Percentiles rank a stretch among this genome's conserved stretches.
These are phyloP conservation scores for Coemansia sp. DNA, from an alignment of 192 early-diverging fungal species.

Conservation along the genomic window DNA sequence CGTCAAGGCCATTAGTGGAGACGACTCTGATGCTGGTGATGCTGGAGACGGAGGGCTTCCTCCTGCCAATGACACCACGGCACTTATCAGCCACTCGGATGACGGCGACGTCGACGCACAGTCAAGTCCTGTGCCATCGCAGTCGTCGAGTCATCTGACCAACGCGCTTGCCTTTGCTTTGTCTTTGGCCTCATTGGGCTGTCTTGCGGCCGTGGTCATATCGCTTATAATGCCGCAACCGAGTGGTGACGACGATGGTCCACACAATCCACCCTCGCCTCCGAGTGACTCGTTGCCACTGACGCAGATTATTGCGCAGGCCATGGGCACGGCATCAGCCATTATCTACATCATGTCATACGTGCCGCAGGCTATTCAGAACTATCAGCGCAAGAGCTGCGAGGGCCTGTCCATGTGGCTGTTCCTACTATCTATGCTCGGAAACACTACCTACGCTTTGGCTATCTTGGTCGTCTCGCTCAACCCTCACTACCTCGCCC, in stretches of 20 bases:
- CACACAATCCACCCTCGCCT: not conserved
- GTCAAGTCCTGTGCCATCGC: constrained; percentile 17
- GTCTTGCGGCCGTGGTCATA: constrained; percentile 30
- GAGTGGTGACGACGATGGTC: not conserved
- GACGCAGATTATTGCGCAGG: constrained; percentile 43
- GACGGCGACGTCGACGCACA: not conserved
- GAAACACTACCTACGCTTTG: constrained; percentile 67
- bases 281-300: constrained; percentile 11
- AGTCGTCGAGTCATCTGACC: constrained; percentile 18
- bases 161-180: constrained; percentile 26
- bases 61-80: not conserved
- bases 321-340: constrained; percentile 48
- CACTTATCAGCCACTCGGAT: constrained; percentile 13
- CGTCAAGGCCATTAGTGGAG: constrained; percentile 14
- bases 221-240: constrained; percentile 22
- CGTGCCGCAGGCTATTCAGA: constrained; percentile 83
- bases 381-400: constrained; percentile 70
- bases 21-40: constrained; percentile 9
- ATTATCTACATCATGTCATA: constrained; percentile 61
- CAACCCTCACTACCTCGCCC: constrained; percentile 65
- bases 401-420: constrained; percentile 83
- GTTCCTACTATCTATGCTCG: constrained; percentile 79
- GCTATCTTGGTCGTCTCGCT: constrained; percentile 81
- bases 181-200: constrained; percentile 34
- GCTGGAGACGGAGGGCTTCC: not conserved